Base-by-base conservation (phyloP, 148 eudicot genomes). In the Persicaria maculosa region DNA sequence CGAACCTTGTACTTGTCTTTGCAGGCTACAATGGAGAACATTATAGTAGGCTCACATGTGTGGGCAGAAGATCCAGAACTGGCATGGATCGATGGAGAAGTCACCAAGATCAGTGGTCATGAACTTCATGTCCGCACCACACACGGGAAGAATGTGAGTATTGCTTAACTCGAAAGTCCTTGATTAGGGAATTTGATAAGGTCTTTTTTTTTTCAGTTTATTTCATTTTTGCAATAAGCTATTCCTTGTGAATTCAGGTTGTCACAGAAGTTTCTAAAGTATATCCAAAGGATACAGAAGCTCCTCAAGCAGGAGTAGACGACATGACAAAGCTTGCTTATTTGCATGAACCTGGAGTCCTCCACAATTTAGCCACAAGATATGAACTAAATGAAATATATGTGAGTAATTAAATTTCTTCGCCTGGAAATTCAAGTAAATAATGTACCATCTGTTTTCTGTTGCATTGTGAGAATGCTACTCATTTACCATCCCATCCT, bases 281-380 rank as follows among this genome's bases (percentile, higher is more conserved):
- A 75, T 90, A 84, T 77, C 98, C 98, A 1, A 90, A 91, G 80
- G 98, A 94, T 61, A 90, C 93, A 72, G 98, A 94, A 85, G 96
- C 97, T 79, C 92, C 98, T 78, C 96, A 89, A 61, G 98, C 93
- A 77, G 98, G 98, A 78, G 98, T 91, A 36, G 98, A 94, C 81
- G 98, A 94, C 88, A 94, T 94, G 98, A 94, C 98, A 76, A 92
- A 89, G 85, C 98, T 94, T 73, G 88, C 98, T 65, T 94, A 92
- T 83, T 85, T 94, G 84, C 98, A 94, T 82, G 98, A 94, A 84
- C 98, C 98, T 0, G 98, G 98, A 79, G 98, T 94, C 67, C 84
- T 94, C 70, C 86, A 86, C 80, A 94, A 94, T 75, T 79, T 94
- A 79, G 91, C 97, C 50, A 74, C 88, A 81, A 86, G 98, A 94